Evolutionary conservation across 2,329 filamentous ascomycete genomes (phyloP).

Genomic region (Alternaria rosae): DNA sequence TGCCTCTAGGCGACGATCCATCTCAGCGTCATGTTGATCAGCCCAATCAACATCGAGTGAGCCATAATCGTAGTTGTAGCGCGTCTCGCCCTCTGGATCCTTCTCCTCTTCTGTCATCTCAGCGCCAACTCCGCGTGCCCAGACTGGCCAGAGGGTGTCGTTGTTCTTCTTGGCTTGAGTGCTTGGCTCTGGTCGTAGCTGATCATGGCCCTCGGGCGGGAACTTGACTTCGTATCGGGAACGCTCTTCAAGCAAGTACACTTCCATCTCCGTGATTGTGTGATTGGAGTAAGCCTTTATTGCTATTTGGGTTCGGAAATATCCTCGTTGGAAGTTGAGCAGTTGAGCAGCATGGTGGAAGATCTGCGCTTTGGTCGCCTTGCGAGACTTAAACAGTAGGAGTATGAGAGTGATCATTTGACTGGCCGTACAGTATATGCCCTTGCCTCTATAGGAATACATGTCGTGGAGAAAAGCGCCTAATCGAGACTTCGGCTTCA

Average conservation of each 20-base stretch:
- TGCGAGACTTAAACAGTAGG: neutral
- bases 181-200: neutral
- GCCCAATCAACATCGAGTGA: neutral
- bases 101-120: neutral
- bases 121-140: neutral
- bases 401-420: neutral
- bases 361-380: neutral
- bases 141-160: neutral
- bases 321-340: neutral
- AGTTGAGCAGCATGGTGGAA: neutral
- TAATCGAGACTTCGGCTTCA: neutral
- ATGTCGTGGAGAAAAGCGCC: neutral
- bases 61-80: neutral
- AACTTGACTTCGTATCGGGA: neutral
- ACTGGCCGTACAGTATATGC: neutral
- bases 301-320: neutral
- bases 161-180: neutral
- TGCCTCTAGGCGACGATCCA: neutral
- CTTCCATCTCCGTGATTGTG: neutral
- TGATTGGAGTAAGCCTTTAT: neutral
- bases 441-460: neutral
- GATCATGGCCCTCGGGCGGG: neutral
- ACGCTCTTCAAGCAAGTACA: neutral
- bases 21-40: neutral
- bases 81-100: neutral